Conservation (phyloP, 345 rosid genomes). For the Geranium rotundifolium region DNA sequence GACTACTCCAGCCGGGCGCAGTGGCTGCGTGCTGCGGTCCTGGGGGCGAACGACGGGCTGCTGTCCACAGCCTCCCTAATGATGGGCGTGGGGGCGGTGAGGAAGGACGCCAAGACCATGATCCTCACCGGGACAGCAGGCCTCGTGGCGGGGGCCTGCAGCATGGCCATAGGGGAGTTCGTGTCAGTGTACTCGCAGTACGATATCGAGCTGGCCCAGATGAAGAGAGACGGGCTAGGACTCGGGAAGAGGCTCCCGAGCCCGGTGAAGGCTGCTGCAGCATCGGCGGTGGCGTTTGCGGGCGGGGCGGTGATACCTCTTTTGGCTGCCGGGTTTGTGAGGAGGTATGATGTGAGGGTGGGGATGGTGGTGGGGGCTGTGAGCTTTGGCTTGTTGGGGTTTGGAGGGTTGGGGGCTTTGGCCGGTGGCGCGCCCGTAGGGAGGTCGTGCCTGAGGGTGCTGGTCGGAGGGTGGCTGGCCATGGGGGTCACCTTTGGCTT, state of each 20-base stretch:
- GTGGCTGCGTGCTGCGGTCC: background rate
- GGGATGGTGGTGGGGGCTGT: background rate
- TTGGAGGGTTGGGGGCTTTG: background rate
- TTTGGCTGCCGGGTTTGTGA: background rate
- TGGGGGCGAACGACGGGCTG: background rate
- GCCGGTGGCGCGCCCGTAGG: background rate
- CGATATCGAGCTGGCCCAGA: background rate
- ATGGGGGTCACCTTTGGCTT: background rate
- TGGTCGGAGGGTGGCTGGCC: background rate
- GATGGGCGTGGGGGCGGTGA: background rate
- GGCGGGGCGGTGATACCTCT: background rate
- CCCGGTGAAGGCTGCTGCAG: background rate
- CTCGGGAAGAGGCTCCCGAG: background rate
- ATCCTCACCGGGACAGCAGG: background rate
- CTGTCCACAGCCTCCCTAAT: background rate
- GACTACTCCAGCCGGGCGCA: background rate
- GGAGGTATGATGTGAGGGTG: background rate
- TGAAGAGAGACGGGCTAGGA: background rate
- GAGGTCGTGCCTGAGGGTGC: background rate
- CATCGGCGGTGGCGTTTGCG: background rate
- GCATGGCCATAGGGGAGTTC: background rate
- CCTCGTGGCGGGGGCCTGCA: background rate
- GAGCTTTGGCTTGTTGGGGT: constrained; percentile 1
- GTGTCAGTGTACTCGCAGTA: background rate
- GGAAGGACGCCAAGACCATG: background rate